These are phyloP conservation scores for Fusarium sp. DNA, from an alignment of 2,329 filamentous ascomycete species.

Conservation along the genomic window DNA sequence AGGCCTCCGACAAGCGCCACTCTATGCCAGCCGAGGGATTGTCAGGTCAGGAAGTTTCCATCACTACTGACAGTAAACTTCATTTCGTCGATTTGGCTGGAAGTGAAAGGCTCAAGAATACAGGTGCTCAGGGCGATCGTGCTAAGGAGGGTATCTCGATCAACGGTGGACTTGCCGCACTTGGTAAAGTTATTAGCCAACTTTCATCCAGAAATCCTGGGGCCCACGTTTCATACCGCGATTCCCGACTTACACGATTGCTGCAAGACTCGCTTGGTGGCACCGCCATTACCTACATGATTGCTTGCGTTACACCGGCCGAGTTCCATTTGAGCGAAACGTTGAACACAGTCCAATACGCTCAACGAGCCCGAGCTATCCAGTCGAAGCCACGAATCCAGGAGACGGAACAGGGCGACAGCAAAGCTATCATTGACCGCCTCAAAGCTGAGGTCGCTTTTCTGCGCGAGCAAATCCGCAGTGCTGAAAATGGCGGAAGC, in stretches of 20 bases:
- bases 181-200: constrained; percentile 98
- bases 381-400: constrained; percentile 98
- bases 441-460: constrained; percentile 95
- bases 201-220: constrained; percentile 89
- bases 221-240: constrained; percentile 95
- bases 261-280: constrained; percentile 96
- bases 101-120: constrained; percentile 97
- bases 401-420: constrained; percentile 91
- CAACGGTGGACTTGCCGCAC: constrained; percentile 91
- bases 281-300: constrained; percentile 99
- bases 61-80: constrained; percentile 96
- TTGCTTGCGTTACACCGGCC: constrained; percentile 95
- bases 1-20: constrained; percentile 80
- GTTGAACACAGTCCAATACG: constrained; percentile 96
- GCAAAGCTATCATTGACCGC: constrained; percentile 91
- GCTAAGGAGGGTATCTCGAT: constrained; percentile 98
- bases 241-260: constrained; percentile 94
- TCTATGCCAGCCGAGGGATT: constrained; percentile 88
- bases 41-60: constrained; percentile 70
- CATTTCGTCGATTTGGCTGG: constrained; percentile 98
- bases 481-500: constrained; percentile 70
- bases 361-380: constrained; percentile 93
- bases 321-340: constrained; percentile 99
- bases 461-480: constrained; percentile 89
- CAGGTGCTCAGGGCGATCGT: constrained; percentile 91